phyloP scores from a whole-genome alignment of 192 early-diverging fungal genomes.

The Spinellus fusiger region DNA sequence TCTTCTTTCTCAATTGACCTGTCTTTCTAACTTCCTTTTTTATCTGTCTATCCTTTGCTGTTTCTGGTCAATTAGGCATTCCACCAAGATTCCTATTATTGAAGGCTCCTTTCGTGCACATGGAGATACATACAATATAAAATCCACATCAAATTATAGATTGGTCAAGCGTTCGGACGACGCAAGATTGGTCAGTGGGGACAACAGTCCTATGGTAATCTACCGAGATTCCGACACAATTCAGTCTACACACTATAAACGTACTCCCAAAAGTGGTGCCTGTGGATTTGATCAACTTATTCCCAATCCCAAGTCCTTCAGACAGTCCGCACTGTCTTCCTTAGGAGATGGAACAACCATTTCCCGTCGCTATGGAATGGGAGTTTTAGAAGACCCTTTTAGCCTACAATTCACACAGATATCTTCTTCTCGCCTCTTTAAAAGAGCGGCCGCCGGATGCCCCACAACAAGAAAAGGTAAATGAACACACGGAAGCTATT shows the following conservation, averaged over 20 bases:
- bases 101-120: slow-evolving; percentile 51
- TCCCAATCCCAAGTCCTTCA: background rate
- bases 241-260: background rate
- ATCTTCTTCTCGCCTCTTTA: background rate
- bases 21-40: background rate
- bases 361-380: background rate
- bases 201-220: slow-evolving; percentile 42
- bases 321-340: background rate
- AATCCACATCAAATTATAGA: slow-evolving; percentile 44
- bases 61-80: slow-evolving; percentile 2
- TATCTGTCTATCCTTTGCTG: too few relatives aligned
- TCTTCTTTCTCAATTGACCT: background rate
- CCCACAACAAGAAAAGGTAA: slow-evolving; percentile 26
- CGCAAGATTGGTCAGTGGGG: slow-evolving; percentile 30
- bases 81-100: slow-evolving; percentile 34
- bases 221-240: slow-evolving; percentile 60
- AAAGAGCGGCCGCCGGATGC: slow-evolving; percentile 13
- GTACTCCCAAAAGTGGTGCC: background rate
- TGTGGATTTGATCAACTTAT: slow-evolving; percentile 14
- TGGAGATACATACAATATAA: slow-evolving; percentile 54
- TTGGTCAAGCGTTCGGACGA: slow-evolving; percentile 49
- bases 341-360: background rate
- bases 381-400: background rate
- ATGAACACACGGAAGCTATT: background rate
- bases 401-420: background rate